Evolutionary conservation across 2,329 filamentous ascomycete genomes (phyloP).

Genomic region (Thelonectria olida): DNA sequence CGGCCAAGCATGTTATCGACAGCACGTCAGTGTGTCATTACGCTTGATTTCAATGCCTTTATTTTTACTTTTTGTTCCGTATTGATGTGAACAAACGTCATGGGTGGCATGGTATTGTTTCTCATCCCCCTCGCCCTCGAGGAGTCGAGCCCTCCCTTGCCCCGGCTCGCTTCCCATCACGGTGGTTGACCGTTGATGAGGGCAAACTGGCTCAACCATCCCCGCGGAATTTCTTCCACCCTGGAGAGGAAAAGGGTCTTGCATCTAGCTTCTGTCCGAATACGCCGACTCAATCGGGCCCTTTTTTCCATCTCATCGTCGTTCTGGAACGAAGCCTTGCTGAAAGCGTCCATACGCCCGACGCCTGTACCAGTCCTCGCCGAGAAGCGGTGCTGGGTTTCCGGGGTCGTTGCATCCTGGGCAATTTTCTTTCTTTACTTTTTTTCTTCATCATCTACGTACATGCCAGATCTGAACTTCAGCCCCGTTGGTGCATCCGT

Average conservation of each 20-base stretch:
- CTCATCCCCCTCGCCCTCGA: background rate
- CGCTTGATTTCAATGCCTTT: background rate
- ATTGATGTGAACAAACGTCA: constrained; percentile 11
- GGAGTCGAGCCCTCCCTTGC: background rate
- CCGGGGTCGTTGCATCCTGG: background rate
- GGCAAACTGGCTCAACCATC: background rate
- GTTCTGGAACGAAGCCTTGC: constrained; percentile 16
- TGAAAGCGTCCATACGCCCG: constrained; percentile 17
- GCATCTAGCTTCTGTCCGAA: constrained; percentile 2
- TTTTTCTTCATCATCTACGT: no score
- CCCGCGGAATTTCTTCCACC: constrained; percentile 2
- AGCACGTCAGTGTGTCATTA: background rate
- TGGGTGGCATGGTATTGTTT: constrained; percentile 8
- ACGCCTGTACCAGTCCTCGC: constrained; percentile 6
- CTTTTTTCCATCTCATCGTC: background rate
- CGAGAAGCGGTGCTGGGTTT: background rate
- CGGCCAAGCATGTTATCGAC: background rate
- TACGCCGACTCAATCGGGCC: constrained; percentile 10
- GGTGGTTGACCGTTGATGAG: no score
- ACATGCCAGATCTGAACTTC: constrained; percentile 8
- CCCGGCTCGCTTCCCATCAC: constrained; percentile 1
- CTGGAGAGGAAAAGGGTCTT: background rate
- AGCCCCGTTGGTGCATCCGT: background rate
- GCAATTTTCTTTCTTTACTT: background rate
- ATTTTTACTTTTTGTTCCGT: constrained; percentile 5